Base-by-base conservation (phyloP, 2,329 filamentous ascomycete species). In the Penicillium sp. region DNA sequence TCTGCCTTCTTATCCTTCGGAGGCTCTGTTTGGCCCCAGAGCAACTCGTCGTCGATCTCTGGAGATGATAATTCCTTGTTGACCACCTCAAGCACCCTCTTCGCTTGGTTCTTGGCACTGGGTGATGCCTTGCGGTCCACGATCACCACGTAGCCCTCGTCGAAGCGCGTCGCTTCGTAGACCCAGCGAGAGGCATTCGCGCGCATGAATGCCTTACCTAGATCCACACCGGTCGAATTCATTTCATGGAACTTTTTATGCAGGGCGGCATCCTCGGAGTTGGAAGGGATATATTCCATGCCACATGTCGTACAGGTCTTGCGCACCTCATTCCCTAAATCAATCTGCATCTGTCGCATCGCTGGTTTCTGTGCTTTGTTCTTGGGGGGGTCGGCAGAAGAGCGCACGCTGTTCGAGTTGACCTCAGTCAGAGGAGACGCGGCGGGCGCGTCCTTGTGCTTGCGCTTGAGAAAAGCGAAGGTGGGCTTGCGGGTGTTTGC, bases 201-300 rank as follows among this genome's bases (percentile, higher is more conserved):
- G 56, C 76, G 75, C 58, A 81, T 74, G 60, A 85, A 82, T 16
- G 78, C 75, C 65, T 81, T 84, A 16, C 80, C 79, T 33, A 86
- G 74, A 58, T 86, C 82, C 18, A 86, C 79, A 1, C 85, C 85
- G 23, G 81, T 79, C 2, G 79, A 73, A 59, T 84, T 82, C 71
- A 82, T 81, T 33, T 81, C 79, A 65, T 87, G 85, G 59, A 83
- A 87, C 57, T 83, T 84, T 58, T 81, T 80, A 64, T 88, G 85
- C 49, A 87, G 64, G 6, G 78, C 79, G n/a, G 76, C 74, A 60
- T 88, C 85, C 61, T 86, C 83, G 6, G 74, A 70, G 45, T 81
- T 81, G 0, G 84, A 85, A 4, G 83, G 81, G 31, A 84, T 78
- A 60, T 87, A 88, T 48, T 85, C 82, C 85, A 88, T 88, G 1